Evolutionary conservation across 495 filamentous ascomycete species (phyloP).

Genomic region (Pyronema omphalodes): DNA sequence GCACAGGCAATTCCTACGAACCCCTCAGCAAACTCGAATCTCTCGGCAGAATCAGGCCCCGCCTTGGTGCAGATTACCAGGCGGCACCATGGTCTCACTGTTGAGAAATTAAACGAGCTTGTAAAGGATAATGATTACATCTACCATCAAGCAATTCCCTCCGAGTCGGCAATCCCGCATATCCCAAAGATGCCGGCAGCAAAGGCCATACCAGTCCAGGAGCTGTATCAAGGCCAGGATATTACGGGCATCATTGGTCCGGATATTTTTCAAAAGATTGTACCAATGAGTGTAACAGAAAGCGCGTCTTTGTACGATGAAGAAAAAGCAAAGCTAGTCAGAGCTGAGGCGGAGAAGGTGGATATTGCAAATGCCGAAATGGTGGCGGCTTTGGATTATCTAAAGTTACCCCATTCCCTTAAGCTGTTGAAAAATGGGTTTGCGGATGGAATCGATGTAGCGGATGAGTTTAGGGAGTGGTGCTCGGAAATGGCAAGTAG

Average conservation of each 20-base stretch:
- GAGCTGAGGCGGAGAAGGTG: conserved; percentile 82
- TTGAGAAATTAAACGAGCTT: conserved; percentile 56
- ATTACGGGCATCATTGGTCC: conserved; percentile 92
- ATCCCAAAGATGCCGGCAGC: conserved; percentile 87
- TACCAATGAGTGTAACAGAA: conserved; percentile 90
- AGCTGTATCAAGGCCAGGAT: conserved; percentile 91
- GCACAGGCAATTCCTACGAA: conserved; percentile 67
- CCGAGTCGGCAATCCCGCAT: conserved; percentile 56
- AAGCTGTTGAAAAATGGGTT: conserved; percentile 85
- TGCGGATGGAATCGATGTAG: conserved; percentile 72
- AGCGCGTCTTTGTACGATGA: conserved; percentile 95
- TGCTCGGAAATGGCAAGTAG: conserved; percentile 80
- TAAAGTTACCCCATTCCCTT: conserved; percentile 73
- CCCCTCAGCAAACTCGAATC: conserved; percentile 61
- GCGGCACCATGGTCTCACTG: conserved; percentile 58
- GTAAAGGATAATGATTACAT: conserved; percentile 96
- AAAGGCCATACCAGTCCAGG: conserved; percentile 94
- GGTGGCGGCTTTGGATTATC: conserved; percentile 83
- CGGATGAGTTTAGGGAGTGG: conserved; percentile 83
- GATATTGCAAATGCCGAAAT: conserved; percentile 86
- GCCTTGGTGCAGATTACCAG: conserved; percentile 63
- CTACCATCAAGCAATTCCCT: conserved; percentile 82
- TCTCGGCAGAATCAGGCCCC: conserved; percentile 58
- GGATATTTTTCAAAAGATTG: conserved; percentile 91
- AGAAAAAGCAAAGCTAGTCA: conserved; percentile 88